A percentile compares a stretch with the other conserved stretches of the same genome.
phyloP scores from a whole-genome alignment of 2,329 filamentous ascomycete genomes.

The Cryoendolithus antarcticus region DNA sequence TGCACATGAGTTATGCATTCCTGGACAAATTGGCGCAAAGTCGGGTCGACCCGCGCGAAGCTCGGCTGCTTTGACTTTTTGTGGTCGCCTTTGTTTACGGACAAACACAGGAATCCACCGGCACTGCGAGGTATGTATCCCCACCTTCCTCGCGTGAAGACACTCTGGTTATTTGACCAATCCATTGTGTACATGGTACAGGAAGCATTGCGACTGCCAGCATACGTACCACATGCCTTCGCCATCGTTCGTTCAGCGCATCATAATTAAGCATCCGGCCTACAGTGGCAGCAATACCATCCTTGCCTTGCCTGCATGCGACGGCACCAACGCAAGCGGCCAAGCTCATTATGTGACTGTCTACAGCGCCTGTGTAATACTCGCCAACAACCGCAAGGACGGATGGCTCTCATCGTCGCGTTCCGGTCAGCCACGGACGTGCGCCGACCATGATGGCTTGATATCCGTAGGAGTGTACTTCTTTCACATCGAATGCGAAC shows the following conservation, averaged over 20 bases:
- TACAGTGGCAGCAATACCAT: conserved; percentile 1
- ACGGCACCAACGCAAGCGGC: background rate
- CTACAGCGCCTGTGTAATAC: background rate
- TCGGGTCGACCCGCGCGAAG: no score
- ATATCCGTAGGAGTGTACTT: conserved; percentile 4
- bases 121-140: no score
- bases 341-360: background rate
- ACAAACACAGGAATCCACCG: no score
- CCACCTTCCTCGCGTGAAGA: no score
- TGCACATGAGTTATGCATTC: no score
- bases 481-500: conserved; percentile 2
- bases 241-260: background rate
- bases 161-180: no score
- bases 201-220: background rate
- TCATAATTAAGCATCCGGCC: background rate
- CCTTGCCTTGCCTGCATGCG: conserved; percentile 1
- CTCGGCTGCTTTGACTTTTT: no score
- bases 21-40: no score
- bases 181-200: background rate
- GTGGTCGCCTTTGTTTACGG: no score
- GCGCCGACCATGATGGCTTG: conserved; percentile 1
- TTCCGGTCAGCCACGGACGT: background rate
- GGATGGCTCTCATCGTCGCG: conserved; percentile 1
- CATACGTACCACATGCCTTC: conserved; percentile 1
- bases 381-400: conserved; percentile 3